Conservation (phyloP, 805 yeast species). For the Candida pseudoglaebosa region DNA sequence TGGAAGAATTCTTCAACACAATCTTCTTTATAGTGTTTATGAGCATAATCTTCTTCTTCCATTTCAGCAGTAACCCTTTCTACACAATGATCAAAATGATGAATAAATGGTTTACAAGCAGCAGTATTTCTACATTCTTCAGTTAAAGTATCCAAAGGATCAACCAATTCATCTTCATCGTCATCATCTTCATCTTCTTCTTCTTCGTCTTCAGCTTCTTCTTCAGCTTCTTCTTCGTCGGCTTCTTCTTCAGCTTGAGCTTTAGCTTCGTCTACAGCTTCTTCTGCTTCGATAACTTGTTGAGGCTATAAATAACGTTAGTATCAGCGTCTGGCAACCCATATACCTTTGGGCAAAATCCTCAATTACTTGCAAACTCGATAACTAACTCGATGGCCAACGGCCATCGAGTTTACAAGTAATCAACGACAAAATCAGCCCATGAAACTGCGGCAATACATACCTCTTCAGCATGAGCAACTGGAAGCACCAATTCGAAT, state of each 20-base stretch:
- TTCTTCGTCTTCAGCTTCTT: slow-evolving; percentile 49
- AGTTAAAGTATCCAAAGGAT: slow-evolving; percentile 34
- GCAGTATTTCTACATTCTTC: slow-evolving; percentile 64
- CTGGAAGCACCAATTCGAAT: slow-evolving; percentile 75
- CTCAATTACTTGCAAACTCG: too few species aligned
- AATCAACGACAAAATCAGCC: not conserved
- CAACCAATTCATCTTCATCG: slow-evolving; percentile 63
- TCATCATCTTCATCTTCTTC: slow-evolving; percentile 64
- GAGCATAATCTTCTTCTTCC: slow-evolving; percentile 81
- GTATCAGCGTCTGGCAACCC: not conserved
- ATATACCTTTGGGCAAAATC: not conserved
- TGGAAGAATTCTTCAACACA: slow-evolving; percentile 98
- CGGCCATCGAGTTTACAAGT: too few species aligned
- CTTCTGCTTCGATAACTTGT: slow-evolving; percentile 13
- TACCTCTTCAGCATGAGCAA: slow-evolving; percentile 80
- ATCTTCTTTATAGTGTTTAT: slow-evolving; percentile 84
- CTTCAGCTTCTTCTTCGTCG: slow-evolving; percentile 36
- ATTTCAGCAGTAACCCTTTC: slow-evolving; percentile 88
- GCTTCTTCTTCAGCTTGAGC: slow-evolving; percentile 32
- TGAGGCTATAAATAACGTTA: slow-evolving; percentile 7
- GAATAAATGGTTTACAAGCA: slow-evolving; percentile 68
- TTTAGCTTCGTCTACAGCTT: slow-evolving; percentile 32
- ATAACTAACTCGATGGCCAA: too few species aligned
- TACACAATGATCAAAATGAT: slow-evolving; percentile 91
- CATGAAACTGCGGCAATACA: slow-evolving; percentile 24